Conservation (phyloP, 2,329 filamentous ascomycete genomes). For the Lecanicillium sp. region DNA sequence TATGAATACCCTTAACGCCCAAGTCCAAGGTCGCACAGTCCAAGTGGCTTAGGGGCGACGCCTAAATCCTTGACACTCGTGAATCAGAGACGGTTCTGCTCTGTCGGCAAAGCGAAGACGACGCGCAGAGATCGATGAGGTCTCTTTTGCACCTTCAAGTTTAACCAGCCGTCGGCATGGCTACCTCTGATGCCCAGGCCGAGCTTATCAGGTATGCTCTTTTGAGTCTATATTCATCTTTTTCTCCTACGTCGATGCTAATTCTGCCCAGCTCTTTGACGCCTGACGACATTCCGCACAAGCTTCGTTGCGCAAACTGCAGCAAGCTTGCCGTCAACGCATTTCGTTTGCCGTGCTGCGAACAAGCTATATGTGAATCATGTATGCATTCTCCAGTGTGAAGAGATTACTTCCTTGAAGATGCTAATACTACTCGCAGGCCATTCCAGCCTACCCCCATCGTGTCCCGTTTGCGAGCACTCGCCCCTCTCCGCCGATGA, state of each 20-base stretch:
- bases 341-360: conserved; percentile 87
- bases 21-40: neutral
- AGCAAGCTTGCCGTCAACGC: conserved; percentile 86
- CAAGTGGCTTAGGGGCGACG: too few species aligned
- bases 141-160: too few species aligned
- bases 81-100: too few species aligned
- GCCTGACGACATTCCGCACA: conserved; percentile 85
- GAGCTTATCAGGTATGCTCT: conserved; percentile 48
- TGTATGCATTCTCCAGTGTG: conserved; percentile 54
- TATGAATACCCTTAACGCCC: neutral
- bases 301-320: conserved; percentile 89
- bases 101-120: too few species aligned
- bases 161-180: conserved; percentile 19
- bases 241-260: neutral
- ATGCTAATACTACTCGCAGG: conserved; percentile 41
- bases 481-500: conserved; percentile 77
- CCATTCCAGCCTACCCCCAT: conserved; percentile 65
- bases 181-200: conserved; percentile 41
- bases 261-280: conserved; percentile 56
- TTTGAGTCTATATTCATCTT: neutral
- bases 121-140: too few species aligned
- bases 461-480: conserved; percentile 90
- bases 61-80: too few species aligned
- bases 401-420: too few species aligned
- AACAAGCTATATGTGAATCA: conserved; percentile 83